Percentiles rank a stretch among this genome's conserved stretches.
Evolutionary conservation across 805 yeast genomes (phyloP).

Genomic region (Hanseniaspora nectarophila): DNA sequence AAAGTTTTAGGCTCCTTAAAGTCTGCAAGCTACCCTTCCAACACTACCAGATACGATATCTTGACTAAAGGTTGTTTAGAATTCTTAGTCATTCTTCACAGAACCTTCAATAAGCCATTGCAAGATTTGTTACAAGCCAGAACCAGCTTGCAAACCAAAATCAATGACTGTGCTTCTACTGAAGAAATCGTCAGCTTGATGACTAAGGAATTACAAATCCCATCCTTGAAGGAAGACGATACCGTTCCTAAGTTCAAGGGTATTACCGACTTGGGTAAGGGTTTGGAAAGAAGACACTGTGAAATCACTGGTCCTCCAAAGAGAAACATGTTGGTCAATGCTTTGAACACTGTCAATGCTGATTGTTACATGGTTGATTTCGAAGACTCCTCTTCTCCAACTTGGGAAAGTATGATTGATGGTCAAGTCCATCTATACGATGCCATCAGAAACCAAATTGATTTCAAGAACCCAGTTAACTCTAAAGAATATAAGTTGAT

Average conservation of each 20-base stretch:
- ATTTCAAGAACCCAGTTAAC: conserved; percentile 30
- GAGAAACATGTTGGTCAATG: conserved; percentile 73
- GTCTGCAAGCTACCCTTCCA: conserved; percentile 27
- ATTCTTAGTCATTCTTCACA: conserved; percentile 60
- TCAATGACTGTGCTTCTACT: conserved; percentile 33
- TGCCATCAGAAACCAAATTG: conserved; percentile 58
- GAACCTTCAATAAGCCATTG: conserved; percentile 56
- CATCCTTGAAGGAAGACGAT: conserved; percentile 49
- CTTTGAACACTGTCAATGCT: conserved; percentile 56
- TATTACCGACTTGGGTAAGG: conserved; percentile 51
- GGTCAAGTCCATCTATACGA: conserved; percentile 74
- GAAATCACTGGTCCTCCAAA: conserved; percentile 83
- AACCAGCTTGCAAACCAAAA: conserved; percentile 43
- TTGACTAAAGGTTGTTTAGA: conserved; percentile 41
- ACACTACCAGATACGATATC: conserved; percentile 32
- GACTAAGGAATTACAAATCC: conserved; percentile 48
- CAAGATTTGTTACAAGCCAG: conserved; percentile 49
- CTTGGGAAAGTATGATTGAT: conserved; percentile 67
- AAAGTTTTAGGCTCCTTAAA: conserved; percentile 29
- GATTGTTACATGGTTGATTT: conserved; percentile 80
- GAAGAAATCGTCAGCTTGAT: conserved; percentile 38
- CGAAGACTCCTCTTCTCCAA: conserved; percentile 75
- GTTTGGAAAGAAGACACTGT: conserved; percentile 60
- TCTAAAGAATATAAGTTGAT: conserved; percentile 37
- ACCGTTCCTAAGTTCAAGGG: conserved; percentile 39